A percentile compares a stretch with the other conserved stretches of the same genome.
phyloP scores from a whole-genome alignment of 352 stramenopile species.

The Aphanomyces cochlioides region DNA sequence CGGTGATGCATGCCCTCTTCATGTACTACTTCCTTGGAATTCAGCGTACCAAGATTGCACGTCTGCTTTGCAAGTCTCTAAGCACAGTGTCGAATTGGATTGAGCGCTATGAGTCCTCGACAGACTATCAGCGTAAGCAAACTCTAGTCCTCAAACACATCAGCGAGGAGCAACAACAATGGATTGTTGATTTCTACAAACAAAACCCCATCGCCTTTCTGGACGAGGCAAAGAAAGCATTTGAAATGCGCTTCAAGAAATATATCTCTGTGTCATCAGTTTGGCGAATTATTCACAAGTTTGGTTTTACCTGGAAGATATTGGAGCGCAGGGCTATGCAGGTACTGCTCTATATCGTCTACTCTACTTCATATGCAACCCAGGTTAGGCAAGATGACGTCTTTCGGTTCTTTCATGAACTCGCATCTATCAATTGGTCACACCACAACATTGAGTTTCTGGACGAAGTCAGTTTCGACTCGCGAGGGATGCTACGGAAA shows the following conservation, averaged over 20 bases:
- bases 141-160: background rate
- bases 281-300: constrained; percentile 5
- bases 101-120: background rate
- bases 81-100: background rate
- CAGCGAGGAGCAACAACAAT: background rate
- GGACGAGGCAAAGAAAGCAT: background rate
- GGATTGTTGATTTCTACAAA: background rate
- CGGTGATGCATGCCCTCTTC: no score
- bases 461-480: constrained; percentile 40
- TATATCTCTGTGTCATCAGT: background rate
- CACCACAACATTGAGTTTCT: constrained; percentile 32
- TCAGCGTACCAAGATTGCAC: background rate
- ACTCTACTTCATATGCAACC: no score
- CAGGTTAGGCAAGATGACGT: constrained; percentile 8
- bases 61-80: constrained; percentile 7
- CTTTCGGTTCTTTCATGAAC: constrained; percentile 29
- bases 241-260: background rate
- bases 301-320: background rate
- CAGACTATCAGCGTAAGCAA: background rate
- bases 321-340: constrained; percentile 11
- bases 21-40: no score
- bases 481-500: constrained; percentile 36
- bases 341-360: no score
- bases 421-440: constrained; percentile 32
- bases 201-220: background rate